Base-by-base conservation (phyloP, 768 basidiomycete genomes). In the Mycena olivaceomarginata region DNA sequence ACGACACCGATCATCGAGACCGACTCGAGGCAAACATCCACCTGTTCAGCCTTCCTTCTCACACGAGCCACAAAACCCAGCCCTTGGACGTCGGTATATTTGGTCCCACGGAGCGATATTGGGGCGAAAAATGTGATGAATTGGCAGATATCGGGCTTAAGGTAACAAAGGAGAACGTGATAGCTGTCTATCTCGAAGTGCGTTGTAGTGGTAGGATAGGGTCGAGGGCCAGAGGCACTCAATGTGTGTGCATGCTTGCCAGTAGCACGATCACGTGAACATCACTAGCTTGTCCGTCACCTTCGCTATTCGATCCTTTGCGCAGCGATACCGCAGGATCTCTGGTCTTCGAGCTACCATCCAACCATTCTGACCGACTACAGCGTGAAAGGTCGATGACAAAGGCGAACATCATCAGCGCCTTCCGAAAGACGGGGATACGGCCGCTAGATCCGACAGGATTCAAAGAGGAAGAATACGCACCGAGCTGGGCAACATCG, bases 101-200 rank as follows among this genome's bases (percentile, higher is more conserved):
- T 39, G 66, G 66, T 25, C 46, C 48, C 22, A 53, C 25, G 37
- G 66, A 67, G n/a, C 20, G 66, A 9, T 37, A 37, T 18, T 67
- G 66, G 66, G 66, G 66, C 9, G 46, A 67, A 22, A 67, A 67
- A 39, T 67, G 66, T 37, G 66, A 67, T 53, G 46, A 67, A 53
- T 37, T 67, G 25, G 66, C 66, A 13, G 66, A 67, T 16, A 67
- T 51, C 3, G 66, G 66, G 15, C 48, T 67, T 0, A 31, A 48
- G 16, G 66, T 67, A 13, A 67, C 66, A 11, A 67, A 67, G 25
- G 66, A 67, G 8, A 67, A 67, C 20, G 66, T 67, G 13, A 67
- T 67, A 31, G 46, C 22, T 13, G 48, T 67, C 25, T 67, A 67
- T 37, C 66, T 67, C 45, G 46, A 67, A 37, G 66, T 67, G 8